Evolutionary conservation across 495 filamentous ascomycete species (phyloP), one percentile per base, ranked within the genome.

Genomic region (Cercophora scortea): DNA sequence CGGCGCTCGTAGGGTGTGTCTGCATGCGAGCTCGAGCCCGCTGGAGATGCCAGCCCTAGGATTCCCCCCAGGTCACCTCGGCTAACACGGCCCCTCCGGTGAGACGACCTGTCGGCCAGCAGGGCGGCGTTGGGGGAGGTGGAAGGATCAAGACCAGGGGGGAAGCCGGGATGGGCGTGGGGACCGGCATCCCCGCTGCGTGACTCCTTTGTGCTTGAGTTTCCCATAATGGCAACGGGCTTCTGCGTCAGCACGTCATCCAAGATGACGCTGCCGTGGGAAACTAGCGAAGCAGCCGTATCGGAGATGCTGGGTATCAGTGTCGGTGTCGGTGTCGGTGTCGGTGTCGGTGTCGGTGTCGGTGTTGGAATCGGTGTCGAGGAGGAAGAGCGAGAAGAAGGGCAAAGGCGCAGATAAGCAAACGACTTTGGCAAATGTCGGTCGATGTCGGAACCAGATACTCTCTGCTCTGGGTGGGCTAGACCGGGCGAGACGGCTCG

Each of bases 1-100:
- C 86, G 75, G 42, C 85, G 80, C 55, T 81, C 77, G 19, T 71
- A 68, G 7, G 69, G 71, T 6, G 60, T 63, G 7, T 66, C 61
- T 3, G 57, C 17, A 11, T 61, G 55, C 7, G 64, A 62, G 32
- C 59, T 49, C 2, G 63, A 64, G 49, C 56, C 58, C 8, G 47
- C 58, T 1, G 47, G 15, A 4, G 57, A 16, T 1, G 50, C 55
- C 17, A 65, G 32, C 1, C 61, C 59, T 17, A 66, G 33, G 11
- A 68, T 49, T 0, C 56, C 58, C 2, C 55, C 60, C 15, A 67
- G 45, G 44, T 68, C 65, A 8, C 55, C 64, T 8, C 64, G 53
- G 33, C 56, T 65, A 45, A 55, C 58, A 32, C 64, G 50, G 34
- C 62, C 61, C 43, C 65, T 53, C 42, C 64, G 49, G 32, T 44